Conservation (phyloP, 106 monocot species). For the Platanthera guangdongensis region DNA sequence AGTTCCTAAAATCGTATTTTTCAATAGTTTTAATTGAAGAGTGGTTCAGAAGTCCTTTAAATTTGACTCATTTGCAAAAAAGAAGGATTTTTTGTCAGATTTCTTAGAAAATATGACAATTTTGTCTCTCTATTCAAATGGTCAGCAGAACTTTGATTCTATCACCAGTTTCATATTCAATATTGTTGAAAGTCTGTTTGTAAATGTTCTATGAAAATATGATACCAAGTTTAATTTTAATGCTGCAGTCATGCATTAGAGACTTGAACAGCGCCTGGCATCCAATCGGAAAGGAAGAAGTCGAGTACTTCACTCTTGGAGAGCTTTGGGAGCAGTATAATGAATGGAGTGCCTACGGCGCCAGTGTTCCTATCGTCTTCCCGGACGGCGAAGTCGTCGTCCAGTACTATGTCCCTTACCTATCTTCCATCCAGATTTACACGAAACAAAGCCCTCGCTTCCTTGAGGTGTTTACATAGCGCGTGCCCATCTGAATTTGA, state of each 20-base stretch:
- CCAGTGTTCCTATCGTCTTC: slow-evolving; percentile 31
- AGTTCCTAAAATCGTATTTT: neutral
- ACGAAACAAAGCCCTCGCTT: slow-evolving; percentile 28
- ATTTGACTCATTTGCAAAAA: neutral
- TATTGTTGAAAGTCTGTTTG: neutral
- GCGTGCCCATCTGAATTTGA: neutral
- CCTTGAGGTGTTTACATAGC: slow-evolving; percentile 33
- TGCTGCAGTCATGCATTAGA: slow-evolving; percentile 23
- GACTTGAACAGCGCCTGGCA: slow-evolving; percentile 20
- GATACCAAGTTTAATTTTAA: neutral
- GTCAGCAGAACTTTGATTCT: neutral
- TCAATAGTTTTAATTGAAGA: neutral
- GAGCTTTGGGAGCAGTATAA: slow-evolving; percentile 77
- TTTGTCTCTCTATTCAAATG: neutral
- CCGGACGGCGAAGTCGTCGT: slow-evolving; percentile 19
- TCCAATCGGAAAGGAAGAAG: slow-evolving; percentile 12
- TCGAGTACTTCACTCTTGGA: slow-evolving; percentile 48
- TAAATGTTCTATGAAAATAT: neutral
- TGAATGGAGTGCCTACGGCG: slow-evolving; percentile 83
- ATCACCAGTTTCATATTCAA: neutral
- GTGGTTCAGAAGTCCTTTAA: neutral
- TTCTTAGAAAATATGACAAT: neutral
- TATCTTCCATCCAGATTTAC: slow-evolving; percentile 89
- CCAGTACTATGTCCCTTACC: slow-evolving; percentile 61
- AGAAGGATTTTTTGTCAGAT: neutral